Conservation (phyloP, 768 basidiomycete genomes). For the Mrakia gelida region DNA sequence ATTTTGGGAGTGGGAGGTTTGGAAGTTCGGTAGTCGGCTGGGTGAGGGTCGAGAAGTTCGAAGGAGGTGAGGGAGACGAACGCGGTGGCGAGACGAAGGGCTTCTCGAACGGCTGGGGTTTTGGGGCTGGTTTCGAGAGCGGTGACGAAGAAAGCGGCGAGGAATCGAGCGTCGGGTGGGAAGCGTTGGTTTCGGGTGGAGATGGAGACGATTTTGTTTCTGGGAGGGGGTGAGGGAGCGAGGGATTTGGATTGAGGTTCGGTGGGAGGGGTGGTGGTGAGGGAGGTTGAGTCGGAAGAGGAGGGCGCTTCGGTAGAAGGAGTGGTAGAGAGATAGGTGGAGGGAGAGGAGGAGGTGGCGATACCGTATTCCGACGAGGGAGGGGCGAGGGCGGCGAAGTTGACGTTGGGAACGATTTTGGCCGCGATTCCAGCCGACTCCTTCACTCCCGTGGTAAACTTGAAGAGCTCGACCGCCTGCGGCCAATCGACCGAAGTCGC, state of each 20-base stretch:
- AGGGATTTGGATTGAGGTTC: not conserved
- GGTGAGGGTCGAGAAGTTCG: slow-evolving; percentile 1
- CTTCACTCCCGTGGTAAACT: slow-evolving; percentile 2
- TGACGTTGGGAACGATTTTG: not conserved
- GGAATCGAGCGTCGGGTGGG: slow-evolving; percentile 3
- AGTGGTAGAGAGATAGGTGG: not conserved
- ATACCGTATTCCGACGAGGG: not conserved
- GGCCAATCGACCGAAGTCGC: not conserved
- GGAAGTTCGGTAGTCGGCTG: not conserved
- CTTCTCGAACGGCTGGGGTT: not conserved
- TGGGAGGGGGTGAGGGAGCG: no score
- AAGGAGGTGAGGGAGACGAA: slow-evolving; percentile 14
- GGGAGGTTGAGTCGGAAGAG: not conserved
- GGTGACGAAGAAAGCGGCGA: slow-evolving; percentile 1
- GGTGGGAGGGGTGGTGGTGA: not conserved
- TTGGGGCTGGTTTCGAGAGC: not conserved
- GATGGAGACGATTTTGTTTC: not conserved
- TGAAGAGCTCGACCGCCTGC: not conserved
- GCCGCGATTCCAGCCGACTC: not conserved
- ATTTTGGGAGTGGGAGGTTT: not conserved
- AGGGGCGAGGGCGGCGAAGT: not conserved
- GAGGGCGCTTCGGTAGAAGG: not conserved
- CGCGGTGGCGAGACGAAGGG: not conserved
- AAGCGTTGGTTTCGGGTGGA: not conserved
- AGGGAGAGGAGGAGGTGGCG: not conserved